Percentiles rank a stretch among this genome's conserved stretches.
phyloP scores from a whole-genome alignment of 192 early-diverging fungal genomes.

The Gigaspora rosea region DNA sequence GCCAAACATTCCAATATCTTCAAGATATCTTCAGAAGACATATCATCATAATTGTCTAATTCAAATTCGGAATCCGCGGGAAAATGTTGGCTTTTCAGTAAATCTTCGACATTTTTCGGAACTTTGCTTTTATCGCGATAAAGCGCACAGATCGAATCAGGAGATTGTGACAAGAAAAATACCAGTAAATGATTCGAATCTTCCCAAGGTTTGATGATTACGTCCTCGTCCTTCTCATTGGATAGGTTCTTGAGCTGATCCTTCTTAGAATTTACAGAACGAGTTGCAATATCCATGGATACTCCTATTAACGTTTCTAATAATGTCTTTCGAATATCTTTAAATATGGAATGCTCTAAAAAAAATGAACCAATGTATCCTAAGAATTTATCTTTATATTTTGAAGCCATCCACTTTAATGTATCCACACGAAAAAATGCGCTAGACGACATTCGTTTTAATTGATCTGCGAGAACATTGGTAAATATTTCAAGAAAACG shows the following conservation, averaged over 20 bases:
- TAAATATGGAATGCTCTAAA: not conserved
- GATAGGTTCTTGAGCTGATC: conserved; percentile 4
- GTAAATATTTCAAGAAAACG: conserved; percentile 34
- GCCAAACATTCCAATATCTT: conserved; percentile 23
- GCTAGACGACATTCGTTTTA: conserved; percentile 15
- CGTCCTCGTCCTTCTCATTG: no score
- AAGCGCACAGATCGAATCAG: conserved; percentile 29
- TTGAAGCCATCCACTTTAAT: not conserved
- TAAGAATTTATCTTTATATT: not conserved
- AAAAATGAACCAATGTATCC: no score
- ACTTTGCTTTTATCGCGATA: conserved; percentile 20
- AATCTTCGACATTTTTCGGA: conserved; percentile 18
- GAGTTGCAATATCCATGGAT: conserved; percentile 33
- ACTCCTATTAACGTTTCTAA: conserved; percentile 17
- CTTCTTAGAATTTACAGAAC: conserved; percentile 11
- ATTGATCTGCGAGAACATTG: not conserved
- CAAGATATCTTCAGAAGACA: conserved; percentile 15
- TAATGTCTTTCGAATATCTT: conserved; percentile 25
- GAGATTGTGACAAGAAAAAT: conserved; percentile 32
- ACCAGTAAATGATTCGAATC: conserved; percentile 32
- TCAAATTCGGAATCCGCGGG: not conserved
- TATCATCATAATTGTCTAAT: conserved; percentile 18
- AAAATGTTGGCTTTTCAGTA: conserved; percentile 21
- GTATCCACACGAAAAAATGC: conserved; percentile 27
- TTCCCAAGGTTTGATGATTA: not conserved